Conservation (phyloP, 345 rosid genomes). For the Rubroshorea leprosula region DNA sequence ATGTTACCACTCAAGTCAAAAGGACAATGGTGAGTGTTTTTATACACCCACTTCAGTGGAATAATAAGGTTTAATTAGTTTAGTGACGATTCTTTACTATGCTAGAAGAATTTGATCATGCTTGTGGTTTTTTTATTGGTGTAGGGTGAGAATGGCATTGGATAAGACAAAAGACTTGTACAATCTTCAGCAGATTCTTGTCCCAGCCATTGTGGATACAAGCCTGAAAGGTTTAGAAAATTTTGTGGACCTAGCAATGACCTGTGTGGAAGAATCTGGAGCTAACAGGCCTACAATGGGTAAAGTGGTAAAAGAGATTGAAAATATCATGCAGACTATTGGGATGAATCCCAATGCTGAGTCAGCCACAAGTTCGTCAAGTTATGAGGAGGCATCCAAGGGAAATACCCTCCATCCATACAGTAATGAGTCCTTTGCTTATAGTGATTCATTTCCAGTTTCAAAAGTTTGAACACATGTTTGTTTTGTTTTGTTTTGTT, state of each 20-base stretch:
- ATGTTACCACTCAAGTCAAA: slow-evolving; percentile 88
- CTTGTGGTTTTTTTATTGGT: slow-evolving; percentile 6
- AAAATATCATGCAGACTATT: slow-evolving; percentile 51
- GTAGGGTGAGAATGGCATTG: slow-evolving; percentile 60
- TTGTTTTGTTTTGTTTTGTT: too few species aligned
- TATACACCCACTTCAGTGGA: too few species aligned
- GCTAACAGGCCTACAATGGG: slow-evolving; percentile 65
- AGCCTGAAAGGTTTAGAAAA: slow-evolving; percentile 51
- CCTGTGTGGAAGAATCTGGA: slow-evolving; percentile 58
- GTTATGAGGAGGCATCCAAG: slow-evolving; percentile 6
- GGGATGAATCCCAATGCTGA: slow-evolving; percentile 56
- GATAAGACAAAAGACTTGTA: slow-evolving; percentile 48
- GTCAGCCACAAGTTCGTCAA: slow-evolving; percentile 46
- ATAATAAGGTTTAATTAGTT: too few species aligned
- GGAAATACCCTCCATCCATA: slow-evolving; percentile 10
- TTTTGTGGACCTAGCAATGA: slow-evolving; percentile 59
- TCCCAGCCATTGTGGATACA: slow-evolving; percentile 44
- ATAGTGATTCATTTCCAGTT: too few species aligned
- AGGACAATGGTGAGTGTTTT: slow-evolving; percentile 78
- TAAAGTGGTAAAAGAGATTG: slow-evolving; percentile 71
- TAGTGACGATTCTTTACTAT: too few species aligned
- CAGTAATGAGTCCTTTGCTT: slow-evolving; percentile 10
- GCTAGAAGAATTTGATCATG: too few species aligned
- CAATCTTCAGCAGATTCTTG: slow-evolving; percentile 60
- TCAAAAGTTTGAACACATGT: too few species aligned